A percentile compares a stretch with the other conserved stretches of the same genome.
Conservation (phyloP, 1,139 yeast genomes). For the Magnusiomyces clavatus region DNA sequence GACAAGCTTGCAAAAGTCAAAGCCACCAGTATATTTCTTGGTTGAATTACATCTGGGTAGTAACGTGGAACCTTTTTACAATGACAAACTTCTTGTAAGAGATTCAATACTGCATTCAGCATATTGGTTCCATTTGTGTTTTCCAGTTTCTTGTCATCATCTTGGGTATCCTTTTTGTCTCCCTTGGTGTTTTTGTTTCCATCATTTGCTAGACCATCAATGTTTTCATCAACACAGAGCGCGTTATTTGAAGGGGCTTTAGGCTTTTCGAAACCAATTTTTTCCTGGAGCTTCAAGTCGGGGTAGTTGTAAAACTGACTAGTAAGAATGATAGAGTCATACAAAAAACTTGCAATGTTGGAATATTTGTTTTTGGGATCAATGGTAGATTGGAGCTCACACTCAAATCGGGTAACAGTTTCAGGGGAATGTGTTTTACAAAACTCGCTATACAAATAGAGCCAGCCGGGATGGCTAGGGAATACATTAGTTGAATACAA, state of each 20-base stretch:
- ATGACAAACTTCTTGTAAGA: neutral
- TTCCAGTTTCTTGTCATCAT: no score
- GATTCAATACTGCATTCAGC: conserved; percentile 2
- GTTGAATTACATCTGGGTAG: conserved; percentile 1
- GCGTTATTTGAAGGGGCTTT: no score
- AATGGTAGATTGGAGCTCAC: neutral
- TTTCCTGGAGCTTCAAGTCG: neutral
- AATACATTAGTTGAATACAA: neutral
- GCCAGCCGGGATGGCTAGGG: neutral
- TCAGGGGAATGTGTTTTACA: neutral
- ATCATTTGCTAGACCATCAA: no score
- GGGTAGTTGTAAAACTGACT: neutral
- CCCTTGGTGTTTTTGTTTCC: neutral
- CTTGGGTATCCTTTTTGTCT: neutral
- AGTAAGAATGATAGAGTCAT: conserved; percentile 1
- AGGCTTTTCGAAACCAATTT: no score
- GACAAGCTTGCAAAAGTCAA: neutral
- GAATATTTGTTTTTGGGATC: neutral
- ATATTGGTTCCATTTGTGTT: neutral
- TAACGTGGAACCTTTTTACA: neutral
- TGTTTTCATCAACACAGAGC: no score
- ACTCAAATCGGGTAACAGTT: neutral
- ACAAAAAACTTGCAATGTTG: neutral
- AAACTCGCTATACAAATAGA: neutral
- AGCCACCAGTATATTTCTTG: conserved; percentile 2